Percentiles rank a stretch among this genome's conserved stretches.
Conservation (phyloP, 2,329 filamentous ascomycete genomes). For the Aspergillus puulaauensis region DNA sequence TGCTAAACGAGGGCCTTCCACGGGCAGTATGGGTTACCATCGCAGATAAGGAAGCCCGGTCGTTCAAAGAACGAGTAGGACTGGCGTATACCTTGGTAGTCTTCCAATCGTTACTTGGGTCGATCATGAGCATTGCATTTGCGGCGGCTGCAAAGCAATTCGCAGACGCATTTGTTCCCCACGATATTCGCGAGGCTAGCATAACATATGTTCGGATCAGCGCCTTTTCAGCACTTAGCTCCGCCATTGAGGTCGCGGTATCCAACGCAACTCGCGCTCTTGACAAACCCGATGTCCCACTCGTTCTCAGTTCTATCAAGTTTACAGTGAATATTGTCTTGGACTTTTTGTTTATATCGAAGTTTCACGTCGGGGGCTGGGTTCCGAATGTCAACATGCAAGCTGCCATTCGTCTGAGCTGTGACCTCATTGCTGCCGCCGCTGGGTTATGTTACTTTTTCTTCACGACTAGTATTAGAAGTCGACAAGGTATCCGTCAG, state of each 20-base stretch:
- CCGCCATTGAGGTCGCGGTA: slow-evolving; percentile 63
- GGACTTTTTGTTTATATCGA: slow-evolving; percentile 67
- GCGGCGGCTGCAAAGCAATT: slow-evolving; percentile 55
- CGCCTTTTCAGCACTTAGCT: slow-evolving; percentile 62
- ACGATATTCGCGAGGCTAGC: slow-evolving; percentile 55
- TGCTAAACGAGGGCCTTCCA: slow-evolving; percentile 71
- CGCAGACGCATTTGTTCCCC: slow-evolving; percentile 63
- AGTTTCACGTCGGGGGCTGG: slow-evolving; percentile 58
- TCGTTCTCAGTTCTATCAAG: slow-evolving; percentile 64
- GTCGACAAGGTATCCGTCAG: neutral
- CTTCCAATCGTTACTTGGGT: slow-evolving; percentile 56
- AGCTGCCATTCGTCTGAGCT: slow-evolving; percentile 62
- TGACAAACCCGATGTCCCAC: slow-evolving; percentile 67
- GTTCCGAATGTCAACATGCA: slow-evolving; percentile 64
- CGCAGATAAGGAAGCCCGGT: slow-evolving; percentile 60
- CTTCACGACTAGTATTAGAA: neutral
- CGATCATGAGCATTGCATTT: slow-evolving; percentile 62
- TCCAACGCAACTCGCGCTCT: slow-evolving; percentile 62
- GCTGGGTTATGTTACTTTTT: slow-evolving; percentile 62
- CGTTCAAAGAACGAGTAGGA: slow-evolving; percentile 51
- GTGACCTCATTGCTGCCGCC: slow-evolving; percentile 56
- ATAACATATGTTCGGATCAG: slow-evolving; percentile 65
- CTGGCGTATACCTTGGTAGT: slow-evolving; percentile 61
- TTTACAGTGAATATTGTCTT: slow-evolving; percentile 67
- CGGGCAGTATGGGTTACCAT: slow-evolving; percentile 68